phyloP scores from a whole-genome alignment of 371 early-diverging fungal genomes.

The Ecytonucleospora hepatopenaei region DNA sequence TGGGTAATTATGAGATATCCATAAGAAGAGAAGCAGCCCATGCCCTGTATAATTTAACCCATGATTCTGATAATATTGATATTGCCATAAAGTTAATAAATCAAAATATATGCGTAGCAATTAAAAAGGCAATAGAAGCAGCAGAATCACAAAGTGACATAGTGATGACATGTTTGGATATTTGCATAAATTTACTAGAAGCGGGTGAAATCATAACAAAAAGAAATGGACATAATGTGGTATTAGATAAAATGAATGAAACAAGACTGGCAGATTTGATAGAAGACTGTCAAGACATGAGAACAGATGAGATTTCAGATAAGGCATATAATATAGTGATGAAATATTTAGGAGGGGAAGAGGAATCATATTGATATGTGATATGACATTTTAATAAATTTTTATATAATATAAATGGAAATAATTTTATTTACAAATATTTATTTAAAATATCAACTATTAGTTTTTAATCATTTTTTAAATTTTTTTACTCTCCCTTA shows the following conservation, averaged over 20 bases:
- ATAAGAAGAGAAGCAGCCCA: slow-evolving; percentile 97
- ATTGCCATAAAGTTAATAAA: slow-evolving; percentile 65
- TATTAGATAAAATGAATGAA: slow-evolving; percentile 39
- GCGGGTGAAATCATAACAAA: slow-evolving; percentile 65
- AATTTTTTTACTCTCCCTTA: too few relatives aligned
- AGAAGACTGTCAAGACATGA: slow-evolving; percentile 50
- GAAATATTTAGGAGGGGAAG: slow-evolving; percentile 48
- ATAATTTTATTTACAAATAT: too few relatives aligned
- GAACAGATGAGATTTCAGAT: slow-evolving; percentile 15
- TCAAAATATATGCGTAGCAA: slow-evolving; percentile 76
- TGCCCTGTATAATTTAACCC: slow-evolving; percentile 75
- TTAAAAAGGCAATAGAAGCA: slow-evolving; percentile 69
- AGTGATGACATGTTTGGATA: slow-evolving; percentile 82
- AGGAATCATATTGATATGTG: slow-evolving; percentile 15
- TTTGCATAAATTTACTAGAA: slow-evolving; percentile 82
- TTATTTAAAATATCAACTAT: too few relatives aligned
- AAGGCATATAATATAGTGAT: slow-evolving; percentile 52
- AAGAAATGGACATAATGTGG: slow-evolving; percentile 57
- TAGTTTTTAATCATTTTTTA: too few relatives aligned
- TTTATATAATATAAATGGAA: too few relatives aligned
- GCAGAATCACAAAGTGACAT: slow-evolving; percentile 64
- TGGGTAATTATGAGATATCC: slow-evolving; percentile 77
- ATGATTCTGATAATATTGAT: slow-evolving; percentile 27
- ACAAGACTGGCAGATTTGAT: slow-evolving; percentile 36
- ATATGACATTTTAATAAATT: too few relatives aligned